Conservation (phyloP, 805 yeast species). For the Yamadazyma ubonensis region DNA sequence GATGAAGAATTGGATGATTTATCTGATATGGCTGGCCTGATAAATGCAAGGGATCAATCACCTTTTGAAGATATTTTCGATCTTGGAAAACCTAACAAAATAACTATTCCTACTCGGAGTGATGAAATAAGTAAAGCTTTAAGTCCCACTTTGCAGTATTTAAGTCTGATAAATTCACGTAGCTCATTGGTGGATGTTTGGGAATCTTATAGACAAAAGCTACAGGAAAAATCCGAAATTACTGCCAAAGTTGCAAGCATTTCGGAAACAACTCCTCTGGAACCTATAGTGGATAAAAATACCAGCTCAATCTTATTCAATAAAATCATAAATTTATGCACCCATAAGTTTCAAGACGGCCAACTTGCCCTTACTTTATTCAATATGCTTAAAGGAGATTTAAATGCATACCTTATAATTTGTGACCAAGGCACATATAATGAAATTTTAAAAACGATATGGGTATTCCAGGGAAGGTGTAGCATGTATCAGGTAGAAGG, state of each 20-base stretch:
- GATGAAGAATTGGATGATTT: not conserved
- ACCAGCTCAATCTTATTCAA: slow-evolving; percentile 40
- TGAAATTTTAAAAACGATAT: slow-evolving; percentile 33
- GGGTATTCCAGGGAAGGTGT: slow-evolving; percentile 40
- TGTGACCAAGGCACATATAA: slow-evolving; percentile 45
- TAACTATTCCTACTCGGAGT: not conserved
- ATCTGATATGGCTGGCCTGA: too few relatives aligned
- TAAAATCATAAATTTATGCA: slow-evolving; percentile 23
- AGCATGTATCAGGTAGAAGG: slow-evolving; percentile 35
- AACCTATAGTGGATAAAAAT: slow-evolving; percentile 30
- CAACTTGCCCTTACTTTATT: slow-evolving; percentile 35
- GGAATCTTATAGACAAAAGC: not conserved
- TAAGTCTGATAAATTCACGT: not conserved
- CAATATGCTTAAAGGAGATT: slow-evolving; percentile 33
- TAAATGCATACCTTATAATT: slow-evolving; percentile 30
- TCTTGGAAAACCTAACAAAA: too few relatives aligned
- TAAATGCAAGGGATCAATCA: too few relatives aligned
- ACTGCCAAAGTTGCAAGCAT: not conserved
- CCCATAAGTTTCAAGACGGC: slow-evolving; percentile 32
- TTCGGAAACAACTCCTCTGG: not conserved
- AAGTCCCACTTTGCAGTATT: slow-evolving; percentile 3
- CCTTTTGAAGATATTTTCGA: slow-evolving; percentile 1
- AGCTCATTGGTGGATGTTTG: not conserved
- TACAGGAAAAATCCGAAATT: not conserved
- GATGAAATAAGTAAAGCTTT: not conserved